Evolutionary conservation across 345 rosid genomes (phyloP), one percentile per base, ranked within the genome.

Genomic region (Trapa bicornis): DNA sequence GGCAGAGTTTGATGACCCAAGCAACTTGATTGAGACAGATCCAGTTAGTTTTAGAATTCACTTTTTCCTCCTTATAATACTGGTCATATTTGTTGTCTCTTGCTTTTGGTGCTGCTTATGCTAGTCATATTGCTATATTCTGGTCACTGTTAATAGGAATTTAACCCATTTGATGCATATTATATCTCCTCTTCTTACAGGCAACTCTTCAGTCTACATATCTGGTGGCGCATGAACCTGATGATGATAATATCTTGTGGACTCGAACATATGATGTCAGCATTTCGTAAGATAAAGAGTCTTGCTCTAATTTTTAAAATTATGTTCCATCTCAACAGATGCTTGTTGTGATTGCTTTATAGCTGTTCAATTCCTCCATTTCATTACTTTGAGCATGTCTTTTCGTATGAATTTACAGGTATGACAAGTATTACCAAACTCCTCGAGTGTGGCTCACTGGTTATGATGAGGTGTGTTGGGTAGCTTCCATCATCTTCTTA

Each of bases 181-280:
- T 35, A 6, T 12, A 9, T n/a, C 63, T 61, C 37, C 13, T 3
- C 65, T 69, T 69, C 43, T 64, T 68, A 73, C 80, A 95, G 97
- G 97, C 99, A 71, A 95, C 96, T 33, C 84, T 91, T 65, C 97
- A 76, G 43, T 61, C 89, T 57, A 85, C 83, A 3, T 86, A 84
- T 78, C 80, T 85, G 13, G 89, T 86, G 73, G 99, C 96, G 65
- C 89, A 89, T 29, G 92, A 95, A 71, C 96, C 96, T 68, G 96
- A 85, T 69, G 96, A 91, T 47, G 93, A 91, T 79, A 89, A 89
- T 72, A 91, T 95, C 61, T 83, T 95, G 61, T 80, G 92, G 53
- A 95, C 99, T 36, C 89, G 99, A 70, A 91, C 99, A 50, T 95
- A 95, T 75, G 99, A 91, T 85, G 81, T 95, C 76, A 95, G 92